Percentiles rank a stretch among this genome's conserved stretches.
Evolutionary conservation across 352 stramenopile species (phyloP).

Genomic region (Globisporangium mamillatum): DNA sequence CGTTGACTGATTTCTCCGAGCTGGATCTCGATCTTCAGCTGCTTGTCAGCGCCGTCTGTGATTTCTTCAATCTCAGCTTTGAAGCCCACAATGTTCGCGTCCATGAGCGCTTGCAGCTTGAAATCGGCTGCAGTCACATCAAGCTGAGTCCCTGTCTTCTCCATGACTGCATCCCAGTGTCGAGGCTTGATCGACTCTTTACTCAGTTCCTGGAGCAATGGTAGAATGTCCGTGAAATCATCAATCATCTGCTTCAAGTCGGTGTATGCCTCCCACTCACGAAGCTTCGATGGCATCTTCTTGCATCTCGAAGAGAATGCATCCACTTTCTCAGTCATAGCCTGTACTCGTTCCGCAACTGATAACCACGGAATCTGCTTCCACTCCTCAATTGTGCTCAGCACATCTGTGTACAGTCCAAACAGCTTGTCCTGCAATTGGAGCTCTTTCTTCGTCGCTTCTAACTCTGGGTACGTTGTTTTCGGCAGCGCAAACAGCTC

Average conservation of each 20-base stretch:
- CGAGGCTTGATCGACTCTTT: constrained; percentile 96
- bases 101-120: constrained; percentile 94
- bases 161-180: constrained; percentile 97
- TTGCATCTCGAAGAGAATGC: constrained; percentile 95
- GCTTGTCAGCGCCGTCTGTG: constrained; percentile 96
- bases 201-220: constrained; percentile 94
- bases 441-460: constrained; percentile 97
- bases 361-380: constrained; percentile 95
- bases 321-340: constrained; percentile 97
- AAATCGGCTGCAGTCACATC: constrained; percentile 94
- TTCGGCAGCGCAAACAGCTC: constrained; percentile 95
- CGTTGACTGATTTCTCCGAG: constrained; percentile 92
- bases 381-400: constrained; percentile 96
- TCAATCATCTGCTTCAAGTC: constrained; percentile 97
- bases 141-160: constrained; percentile 91
- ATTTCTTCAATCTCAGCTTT: constrained; percentile 97
- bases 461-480: constrained; percentile 96
- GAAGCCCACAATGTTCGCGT: constrained; percentile 89
- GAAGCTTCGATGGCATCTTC: constrained; percentile 95
- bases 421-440: constrained; percentile 94
- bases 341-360: constrained; percentile 91
- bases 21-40: constrained; percentile 96
- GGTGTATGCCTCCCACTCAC: constrained; percentile 97
- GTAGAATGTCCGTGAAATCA: constrained; percentile 96
- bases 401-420: constrained; percentile 96